These are phyloP conservation scores for Conoideocrella luteorostrata DNA, from an alignment of 2,329 filamentous ascomycete genomes.

Conservation along the genomic window DNA sequence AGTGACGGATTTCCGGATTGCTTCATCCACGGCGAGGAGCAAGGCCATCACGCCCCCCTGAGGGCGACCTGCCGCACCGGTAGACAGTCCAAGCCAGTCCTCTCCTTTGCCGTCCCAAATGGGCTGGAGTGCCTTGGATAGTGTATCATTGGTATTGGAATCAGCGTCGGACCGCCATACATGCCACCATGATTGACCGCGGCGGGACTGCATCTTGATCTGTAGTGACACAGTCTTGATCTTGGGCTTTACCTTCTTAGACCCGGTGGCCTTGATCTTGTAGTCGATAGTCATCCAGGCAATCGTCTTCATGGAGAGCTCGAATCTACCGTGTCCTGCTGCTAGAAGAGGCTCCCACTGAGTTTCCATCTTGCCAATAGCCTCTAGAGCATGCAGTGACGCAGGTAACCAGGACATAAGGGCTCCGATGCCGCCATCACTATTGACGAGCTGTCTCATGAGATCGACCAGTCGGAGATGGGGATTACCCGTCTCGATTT, in stretches of 20 bases:
- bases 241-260: slow-evolving; percentile 12
- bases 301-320: slow-evolving; percentile 45
- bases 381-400: slow-evolving; percentile 59
- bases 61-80: slow-evolving; percentile 38
- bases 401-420: slow-evolving; percentile 49
- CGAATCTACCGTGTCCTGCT: slow-evolving; percentile 40
- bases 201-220: slow-evolving; percentile 42
- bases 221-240: slow-evolving; percentile 41
- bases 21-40: slow-evolving; percentile 41
- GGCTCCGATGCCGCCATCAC: slow-evolving; percentile 42
- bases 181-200: slow-evolving; percentile 46
- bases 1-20: slow-evolving; percentile 28
- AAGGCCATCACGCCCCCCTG: slow-evolving; percentile 38
- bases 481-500: slow-evolving; percentile 57
- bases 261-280: slow-evolving; percentile 25
- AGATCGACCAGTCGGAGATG: slow-evolving; percentile 58
- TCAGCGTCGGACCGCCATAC: slow-evolving; percentile 29
- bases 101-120: slow-evolving; percentile 40
- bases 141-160: slow-evolving; percentile 21
- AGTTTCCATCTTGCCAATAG: slow-evolving; percentile 53
- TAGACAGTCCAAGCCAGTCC: slow-evolving; percentile 42
- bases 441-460: slow-evolving; percentile 53
- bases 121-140: slow-evolving; percentile 34
- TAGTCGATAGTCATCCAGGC: slow-evolving; percentile 56
- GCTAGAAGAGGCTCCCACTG: slow-evolving; percentile 39